Base-by-base conservation (phyloP, 768 basidiomycete genomes). In the Cystobasidium ongulense region DNA sequence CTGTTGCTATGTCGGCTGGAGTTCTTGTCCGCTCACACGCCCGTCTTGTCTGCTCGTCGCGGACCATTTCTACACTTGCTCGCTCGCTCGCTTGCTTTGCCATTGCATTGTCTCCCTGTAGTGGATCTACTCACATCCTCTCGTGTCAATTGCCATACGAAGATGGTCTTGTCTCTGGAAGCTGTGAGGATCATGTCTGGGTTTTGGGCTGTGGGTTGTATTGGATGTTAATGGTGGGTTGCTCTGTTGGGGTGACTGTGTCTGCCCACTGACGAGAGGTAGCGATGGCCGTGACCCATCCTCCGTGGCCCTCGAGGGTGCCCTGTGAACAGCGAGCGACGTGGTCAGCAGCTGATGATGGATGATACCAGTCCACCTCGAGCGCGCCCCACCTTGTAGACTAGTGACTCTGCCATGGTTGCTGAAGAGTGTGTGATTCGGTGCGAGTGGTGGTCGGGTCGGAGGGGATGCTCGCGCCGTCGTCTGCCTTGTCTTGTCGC, bases 151-250 rank as follows among this genome's bases (percentile, higher is more conserved):
- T 92, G 90, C 96, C 96, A 99, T 81, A 97, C 93, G 81, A 99
- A 97, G 85, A 97, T 91, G 71, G 92, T 96, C 88, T 96, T 98
- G 89, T 99, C 96, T 63, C 96, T 88, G 76, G 96, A 98, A 77
- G 94, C 92, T 77, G 94, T 96, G 83, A 99, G 84, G 83, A 99
- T 94, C 89, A 96, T 91, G 83, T 99, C 94, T 59, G 94, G 96
- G 85, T 95, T 98, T 86, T 98, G 95, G 43, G 78, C 72, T 73
- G 70, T 23, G 29, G 57, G 7, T 11, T 13, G 66, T 13, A 43
- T 8, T 50, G 15, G 5, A 50, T 13, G 46, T 25, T 10, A 10
- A 43, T 8, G 46, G 13, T 62, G 54, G 10, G 38, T 8, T 10
- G 8, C 8, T 21, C 18, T 25, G 21, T 72, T 7, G 31, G 29